Percentiles rank a stretch among this genome's conserved stretches.
Evolutionary conservation across 768 basidiomycete species (phyloP).

Genomic region (Mycena haematopus): DNA sequence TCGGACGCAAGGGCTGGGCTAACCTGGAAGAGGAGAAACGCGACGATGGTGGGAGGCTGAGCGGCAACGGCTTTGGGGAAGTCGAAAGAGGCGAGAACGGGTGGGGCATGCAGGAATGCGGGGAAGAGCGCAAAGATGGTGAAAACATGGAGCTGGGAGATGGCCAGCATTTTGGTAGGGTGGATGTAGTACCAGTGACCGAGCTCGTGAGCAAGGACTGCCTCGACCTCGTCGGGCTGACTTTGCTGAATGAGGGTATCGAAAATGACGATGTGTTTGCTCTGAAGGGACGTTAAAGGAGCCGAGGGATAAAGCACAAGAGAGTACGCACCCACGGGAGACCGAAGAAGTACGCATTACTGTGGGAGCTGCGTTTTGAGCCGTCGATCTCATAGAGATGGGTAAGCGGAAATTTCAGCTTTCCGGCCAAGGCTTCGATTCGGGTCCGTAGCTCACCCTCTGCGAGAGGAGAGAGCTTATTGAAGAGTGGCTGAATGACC

Average conservation of each 20-base stretch:
- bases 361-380: constrained; percentile 93
- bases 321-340: constrained; percentile 78
- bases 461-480: constrained; percentile 90
- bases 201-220: constrained; percentile 96
- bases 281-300: constrained; percentile 47
- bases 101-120: constrained; percentile 85
- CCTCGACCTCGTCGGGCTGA: constrained; percentile 92
- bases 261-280: constrained; percentile 95
- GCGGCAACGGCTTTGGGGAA: constrained; percentile 71
- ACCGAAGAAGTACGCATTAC: constrained; percentile 98
- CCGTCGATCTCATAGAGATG: constrained; percentile 98
- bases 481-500: constrained; percentile 95
- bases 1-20: not conserved
- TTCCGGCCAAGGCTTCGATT: constrained; percentile 77
- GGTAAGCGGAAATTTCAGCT: constrained; percentile 92
- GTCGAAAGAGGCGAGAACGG: constrained; percentile 81
- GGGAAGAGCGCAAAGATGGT: constrained; percentile 86
- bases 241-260: constrained; percentile 95
- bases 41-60: constrained; percentile 79
- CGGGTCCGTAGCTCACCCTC: constrained; percentile 77
- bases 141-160: constrained; percentile 90
- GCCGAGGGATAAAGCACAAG: not conserved
- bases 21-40: constrained; percentile 86
- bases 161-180: constrained; percentile 85
- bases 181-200: constrained; percentile 96